phyloP scores from a whole-genome alignment of 331 rosid species.

The Pyracantha coccinea region DNA sequence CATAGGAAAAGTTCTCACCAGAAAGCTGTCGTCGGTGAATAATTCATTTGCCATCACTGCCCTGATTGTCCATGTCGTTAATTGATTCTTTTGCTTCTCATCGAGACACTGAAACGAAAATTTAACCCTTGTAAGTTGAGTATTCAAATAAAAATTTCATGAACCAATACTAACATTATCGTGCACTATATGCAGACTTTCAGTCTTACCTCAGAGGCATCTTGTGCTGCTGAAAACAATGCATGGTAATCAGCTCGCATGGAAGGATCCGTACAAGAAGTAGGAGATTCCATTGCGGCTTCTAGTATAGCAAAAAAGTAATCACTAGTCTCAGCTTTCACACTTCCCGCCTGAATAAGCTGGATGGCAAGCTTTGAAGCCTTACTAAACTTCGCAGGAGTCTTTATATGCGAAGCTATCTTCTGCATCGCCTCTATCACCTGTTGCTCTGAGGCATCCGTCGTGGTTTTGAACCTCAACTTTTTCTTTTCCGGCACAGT shows the following conservation, averaged over 20 bases:
- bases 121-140: not conserved
- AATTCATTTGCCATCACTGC: slow-evolving; percentile 81
- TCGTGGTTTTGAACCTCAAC: slow-evolving; percentile 72
- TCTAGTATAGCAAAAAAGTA: slow-evolving; percentile 58
- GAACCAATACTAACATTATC: not conserved
- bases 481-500: slow-evolving; percentile 51
- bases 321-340: slow-evolving; percentile 62
- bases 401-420: slow-evolving; percentile 84
- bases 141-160: not conserved
- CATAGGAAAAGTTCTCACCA: slow-evolving; percentile 40
- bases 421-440: slow-evolving; percentile 89
- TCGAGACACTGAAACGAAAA: slow-evolving; percentile 43
- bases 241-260: slow-evolving; percentile 71
- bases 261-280: slow-evolving; percentile 69
- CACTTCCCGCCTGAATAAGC: slow-evolving; percentile 88
- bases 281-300: slow-evolving; percentile 69
- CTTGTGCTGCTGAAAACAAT: slow-evolving; percentile 58
- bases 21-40: slow-evolving; percentile 86
- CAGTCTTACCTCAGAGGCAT: slow-evolving; percentile 48
- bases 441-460: slow-evolving; percentile 88
- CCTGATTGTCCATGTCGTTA: slow-evolving; percentile 49
- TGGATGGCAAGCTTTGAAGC: slow-evolving; percentile 93
- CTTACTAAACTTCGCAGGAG: slow-evolving; percentile 68
- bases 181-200: not conserved
- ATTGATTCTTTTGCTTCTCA: slow-evolving; percentile 74